A percentile compares a stretch with the other conserved stretches of the same genome.
Conservation (phyloP, 768 basidiomycete species). For the Boletus huronensis region DNA sequence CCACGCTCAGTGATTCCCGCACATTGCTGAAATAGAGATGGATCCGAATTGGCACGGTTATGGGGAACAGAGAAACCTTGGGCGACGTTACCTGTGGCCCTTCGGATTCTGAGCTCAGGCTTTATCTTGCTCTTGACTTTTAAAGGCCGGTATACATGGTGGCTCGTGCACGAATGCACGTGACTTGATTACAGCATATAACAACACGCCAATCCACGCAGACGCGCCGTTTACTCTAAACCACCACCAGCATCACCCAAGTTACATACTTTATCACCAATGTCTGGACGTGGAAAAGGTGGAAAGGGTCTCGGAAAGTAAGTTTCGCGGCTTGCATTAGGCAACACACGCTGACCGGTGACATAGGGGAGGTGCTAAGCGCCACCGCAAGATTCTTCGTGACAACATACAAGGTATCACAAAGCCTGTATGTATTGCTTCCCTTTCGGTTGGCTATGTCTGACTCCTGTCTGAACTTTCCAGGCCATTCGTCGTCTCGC, state of each 20-base stretch:
- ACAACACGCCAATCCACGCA: slow-evolving; percentile 32
- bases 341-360: slow-evolving; percentile 5
- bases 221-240: slow-evolving; percentile 25
- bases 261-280: slow-evolving; percentile 18
- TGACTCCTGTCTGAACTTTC: slow-evolving; percentile 52
- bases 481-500: slow-evolving; percentile 79
- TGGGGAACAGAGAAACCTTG: neutral
- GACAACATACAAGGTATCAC: slow-evolving; percentile 54
- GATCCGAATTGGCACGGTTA: neutral
- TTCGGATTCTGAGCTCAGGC: too few species aligned
- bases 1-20: neutral
- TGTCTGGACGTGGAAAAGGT: slow-evolving; percentile 50
- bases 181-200: slow-evolving; percentile 28
- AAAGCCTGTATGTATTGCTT: slow-evolving; percentile 36
- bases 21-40: neutral
- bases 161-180: slow-evolving; percentile 19
- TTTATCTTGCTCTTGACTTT: too few species aligned
- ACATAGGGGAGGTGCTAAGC: slow-evolving; percentile 41
- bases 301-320: slow-evolving; percentile 50
- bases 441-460: slow-evolving; percentile 19
- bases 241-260: slow-evolving; percentile 25
- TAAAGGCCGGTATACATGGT: too few species aligned
- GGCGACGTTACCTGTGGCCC: neutral
- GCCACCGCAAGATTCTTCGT: slow-evolving; percentile 46
- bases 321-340: neutral